These are phyloP conservation scores for Carallia brachiata DNA, from an alignment of 345 rosid species.

Conservation along the genomic window DNA sequence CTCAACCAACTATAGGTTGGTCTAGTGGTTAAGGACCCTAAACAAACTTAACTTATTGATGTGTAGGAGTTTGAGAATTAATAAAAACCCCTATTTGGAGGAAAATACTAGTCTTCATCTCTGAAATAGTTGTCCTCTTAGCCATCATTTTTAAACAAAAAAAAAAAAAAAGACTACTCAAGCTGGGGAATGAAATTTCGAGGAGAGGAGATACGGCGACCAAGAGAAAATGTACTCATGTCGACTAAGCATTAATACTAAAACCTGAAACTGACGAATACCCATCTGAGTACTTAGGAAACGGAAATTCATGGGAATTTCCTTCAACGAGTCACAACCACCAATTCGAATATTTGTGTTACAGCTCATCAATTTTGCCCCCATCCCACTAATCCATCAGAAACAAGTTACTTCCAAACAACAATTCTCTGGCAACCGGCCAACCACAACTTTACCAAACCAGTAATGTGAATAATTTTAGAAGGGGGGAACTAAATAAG, in stretches of 20 bases:
- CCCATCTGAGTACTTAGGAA: background rate
- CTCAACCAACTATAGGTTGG: no score
- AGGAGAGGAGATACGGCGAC: background rate
- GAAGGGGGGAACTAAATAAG: no score
- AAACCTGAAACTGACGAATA: background rate
- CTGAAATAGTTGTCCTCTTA: no score
- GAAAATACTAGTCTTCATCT: no score
- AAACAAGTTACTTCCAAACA: constrained; percentile 9
- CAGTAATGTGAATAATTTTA: no score
- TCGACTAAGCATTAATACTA: background rate
- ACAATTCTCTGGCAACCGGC: background rate
- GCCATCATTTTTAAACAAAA: no score
- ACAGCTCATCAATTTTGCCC: constrained; percentile 15
- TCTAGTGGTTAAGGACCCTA: no score
- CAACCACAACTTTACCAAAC: background rate
- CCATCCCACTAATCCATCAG: background rate
- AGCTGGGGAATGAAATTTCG: no score
- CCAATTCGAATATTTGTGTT: constrained; percentile 13
- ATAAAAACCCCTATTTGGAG: no score
- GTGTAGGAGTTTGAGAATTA: no score
- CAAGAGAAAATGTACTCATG: background rate
- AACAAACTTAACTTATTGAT: no score
- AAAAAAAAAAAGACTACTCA: no score
- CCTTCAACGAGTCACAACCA: background rate
- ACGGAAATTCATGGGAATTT: background rate